Conservation (phyloP, 2,329 filamentous ascomycete species). For the Verticillium klebahnii region DNA sequence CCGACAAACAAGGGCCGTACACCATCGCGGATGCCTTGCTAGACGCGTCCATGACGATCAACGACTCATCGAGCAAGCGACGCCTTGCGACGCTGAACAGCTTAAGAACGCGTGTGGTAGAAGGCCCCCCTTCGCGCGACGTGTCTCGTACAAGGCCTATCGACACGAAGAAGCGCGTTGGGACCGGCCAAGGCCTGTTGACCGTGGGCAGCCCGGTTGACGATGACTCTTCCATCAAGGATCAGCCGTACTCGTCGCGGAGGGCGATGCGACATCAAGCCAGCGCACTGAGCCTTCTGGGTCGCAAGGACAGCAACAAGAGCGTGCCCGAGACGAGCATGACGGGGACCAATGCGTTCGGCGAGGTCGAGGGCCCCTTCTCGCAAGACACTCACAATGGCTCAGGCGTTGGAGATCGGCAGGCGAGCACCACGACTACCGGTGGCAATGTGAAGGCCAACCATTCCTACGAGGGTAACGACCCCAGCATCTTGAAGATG, state of each 20-base stretch:
- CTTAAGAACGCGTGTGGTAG: slow-evolving; percentile 16
- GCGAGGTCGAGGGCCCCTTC: slow-evolving; percentile 55
- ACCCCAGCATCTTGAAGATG: slow-evolving; percentile 63
- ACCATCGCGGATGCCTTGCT: slow-evolving; percentile 88
- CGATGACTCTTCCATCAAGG: slow-evolving; percentile 30
- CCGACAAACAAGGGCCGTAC: slow-evolving; percentile 47
- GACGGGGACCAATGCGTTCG: slow-evolving; percentile 55
- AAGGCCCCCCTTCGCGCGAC: slow-evolving; percentile 18
- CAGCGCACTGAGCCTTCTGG: slow-evolving; percentile 56
- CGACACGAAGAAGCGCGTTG: slow-evolving; percentile 31
- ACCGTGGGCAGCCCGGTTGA: slow-evolving; percentile 21
- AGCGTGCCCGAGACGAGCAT: slow-evolving; percentile 55
- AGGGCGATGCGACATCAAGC: slow-evolving; percentile 50
- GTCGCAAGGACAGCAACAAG: slow-evolving; percentile 55
- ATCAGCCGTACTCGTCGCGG: slow-evolving; percentile 36
- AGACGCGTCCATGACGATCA: slow-evolving; percentile 86
- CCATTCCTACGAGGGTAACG: slow-evolving; percentile 82
- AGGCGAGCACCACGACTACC: slow-evolving; percentile 17
- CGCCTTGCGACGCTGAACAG: slow-evolving; percentile 46
- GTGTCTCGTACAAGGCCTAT: slow-evolving; percentile 27
- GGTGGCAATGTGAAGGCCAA: slow-evolving; percentile 28
- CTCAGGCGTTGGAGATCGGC: slow-evolving; percentile 24
- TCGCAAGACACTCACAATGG: slow-evolving; percentile 27
- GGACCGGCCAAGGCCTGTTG: slow-evolving; percentile 19
- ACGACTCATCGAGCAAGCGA: slow-evolving; percentile 56